These are phyloP conservation scores for Termitomyces sp. DNA, from an alignment of 1,284 basidiomycete genomes.

Conservation along the genomic window DNA sequence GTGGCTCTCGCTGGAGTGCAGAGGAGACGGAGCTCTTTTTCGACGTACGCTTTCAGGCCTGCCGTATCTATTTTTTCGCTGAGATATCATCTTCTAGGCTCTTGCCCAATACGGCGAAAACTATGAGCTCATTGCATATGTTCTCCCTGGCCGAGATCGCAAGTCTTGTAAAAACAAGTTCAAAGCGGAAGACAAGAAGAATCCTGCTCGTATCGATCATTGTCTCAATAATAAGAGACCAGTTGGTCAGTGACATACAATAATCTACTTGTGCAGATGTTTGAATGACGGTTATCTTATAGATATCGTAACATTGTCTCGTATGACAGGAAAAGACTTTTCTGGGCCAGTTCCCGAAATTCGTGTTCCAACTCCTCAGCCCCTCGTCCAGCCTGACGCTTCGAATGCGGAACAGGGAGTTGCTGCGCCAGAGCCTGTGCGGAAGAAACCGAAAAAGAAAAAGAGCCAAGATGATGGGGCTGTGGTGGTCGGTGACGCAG, in stretches of 20 bases:
- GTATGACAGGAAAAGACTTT: conserved; percentile 78
- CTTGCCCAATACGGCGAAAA: conserved; percentile 87
- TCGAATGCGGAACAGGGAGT: conserved; percentile 13
- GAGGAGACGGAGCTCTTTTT: conserved; percentile 87
- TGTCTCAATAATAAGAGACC: conserved; percentile 64
- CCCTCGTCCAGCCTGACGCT: conserved; percentile 17
- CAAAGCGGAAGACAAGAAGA: conserved; percentile 80
- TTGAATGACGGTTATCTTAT: neutral
- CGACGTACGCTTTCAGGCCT: conserved; percentile 47
- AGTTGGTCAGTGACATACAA: conserved; percentile 48
- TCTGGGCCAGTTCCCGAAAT: conserved; percentile 74
- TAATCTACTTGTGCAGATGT: neutral
- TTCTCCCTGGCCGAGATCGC: conserved; percentile 81
- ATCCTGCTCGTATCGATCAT: conserved; percentile 62
- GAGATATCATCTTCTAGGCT: conserved; percentile 46
- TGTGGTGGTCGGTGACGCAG: conserved; percentile 27
- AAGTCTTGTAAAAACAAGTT: conserved; percentile 90
- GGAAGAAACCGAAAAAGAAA: conserved; percentile 25
- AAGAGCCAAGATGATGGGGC: conserved; percentile 25
- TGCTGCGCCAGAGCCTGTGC: conserved; percentile 7
- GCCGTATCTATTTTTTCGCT: neutral
- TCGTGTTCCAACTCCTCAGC: conserved; percentile 42
- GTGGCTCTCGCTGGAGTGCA: conserved; percentile 76
- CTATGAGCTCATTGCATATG: conserved; percentile 84
- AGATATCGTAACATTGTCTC: conserved; percentile 67